These are phyloP conservation scores for Berberis vulgaris DNA, from an alignment of 164 flowering plant genomes.

Conservation along the genomic window DNA sequence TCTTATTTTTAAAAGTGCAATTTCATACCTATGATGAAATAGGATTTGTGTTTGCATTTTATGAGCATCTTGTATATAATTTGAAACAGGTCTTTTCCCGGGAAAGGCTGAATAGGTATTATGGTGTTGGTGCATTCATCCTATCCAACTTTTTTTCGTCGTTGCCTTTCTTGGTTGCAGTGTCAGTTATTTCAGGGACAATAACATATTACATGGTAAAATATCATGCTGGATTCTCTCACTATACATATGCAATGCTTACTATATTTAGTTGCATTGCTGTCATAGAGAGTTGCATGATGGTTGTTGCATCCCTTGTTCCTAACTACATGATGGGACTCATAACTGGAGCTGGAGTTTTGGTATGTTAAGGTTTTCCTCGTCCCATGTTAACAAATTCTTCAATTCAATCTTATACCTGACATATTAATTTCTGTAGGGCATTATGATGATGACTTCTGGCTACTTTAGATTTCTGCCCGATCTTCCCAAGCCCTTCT, in stretches of 20 bases:
- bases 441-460: conserved; percentile 36
- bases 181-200: conserved; percentile 38
- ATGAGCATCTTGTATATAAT: neutral
- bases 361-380: too few species aligned
- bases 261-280: conserved; percentile 26
- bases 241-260: conserved; percentile 31
- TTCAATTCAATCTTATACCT: too few species aligned
- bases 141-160: conserved; percentile 51
- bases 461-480: conserved; percentile 48
- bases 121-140: conserved; percentile 41
- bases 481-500: conserved; percentile 46
- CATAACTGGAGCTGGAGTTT: conserved; percentile 50
- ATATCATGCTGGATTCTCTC: conserved; percentile 26
- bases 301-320: conserved; percentile 50
- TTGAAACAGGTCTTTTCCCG: conserved; percentile 32
- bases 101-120: conserved; percentile 58
- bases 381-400: too few species aligned
- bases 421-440: conserved; percentile 11
- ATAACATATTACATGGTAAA: conserved; percentile 40
- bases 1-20: neutral
- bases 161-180: conserved; percentile 36
- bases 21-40: neutral
- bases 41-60: neutral
- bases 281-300: conserved; percentile 61
- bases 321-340: conserved; percentile 61